A percentile compares a stretch with the other conserved stretches of the same genome.
phyloP scores from a whole-genome alignment of 1,284 basidiomycete species.

The Abortiporus biennis region DNA sequence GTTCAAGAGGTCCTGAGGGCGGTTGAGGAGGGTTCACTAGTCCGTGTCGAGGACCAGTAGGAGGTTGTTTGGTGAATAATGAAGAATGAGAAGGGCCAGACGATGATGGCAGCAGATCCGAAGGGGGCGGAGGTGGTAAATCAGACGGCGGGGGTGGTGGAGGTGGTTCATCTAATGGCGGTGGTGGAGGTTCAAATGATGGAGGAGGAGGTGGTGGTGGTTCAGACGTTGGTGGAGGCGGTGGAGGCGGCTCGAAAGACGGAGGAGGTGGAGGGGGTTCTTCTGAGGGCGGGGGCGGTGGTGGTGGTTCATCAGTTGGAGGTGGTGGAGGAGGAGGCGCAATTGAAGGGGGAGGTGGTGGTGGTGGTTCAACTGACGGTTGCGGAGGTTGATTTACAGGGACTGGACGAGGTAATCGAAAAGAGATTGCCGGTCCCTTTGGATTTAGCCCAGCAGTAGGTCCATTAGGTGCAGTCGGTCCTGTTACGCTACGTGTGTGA shows the following conservation, averaged over 20 bases:
- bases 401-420: constrained; percentile 8
- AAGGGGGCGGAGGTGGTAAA: constrained; percentile 21
- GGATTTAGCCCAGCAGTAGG: constrained; percentile 4
- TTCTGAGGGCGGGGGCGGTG: constrained; percentile 1
- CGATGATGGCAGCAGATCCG: constrained; percentile 13
- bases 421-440: constrained; percentile 8
- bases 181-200: constrained; percentile 9
- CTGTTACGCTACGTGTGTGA: constrained; percentile 6
- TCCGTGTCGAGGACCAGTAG: constrained; percentile 10
- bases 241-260: constrained; percentile 10
- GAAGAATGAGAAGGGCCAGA: too few species aligned
- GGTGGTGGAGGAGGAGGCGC: constrained; percentile 14
- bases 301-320: constrained; percentile 3
- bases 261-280: constrained; percentile 2
- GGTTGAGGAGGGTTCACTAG: constrained; percentile 14
- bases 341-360: constrained; percentile 16
- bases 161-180: constrained; percentile 8
- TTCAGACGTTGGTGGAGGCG: constrained; percentile 10
- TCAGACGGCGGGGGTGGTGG: constrained; percentile 17
- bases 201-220: constrained; percentile 16
- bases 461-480: neutral
- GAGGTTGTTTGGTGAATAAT: constrained; percentile 11
- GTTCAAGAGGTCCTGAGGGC: constrained; percentile 13
- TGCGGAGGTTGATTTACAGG: constrained; percentile 7
- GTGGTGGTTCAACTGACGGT: constrained; percentile 10